Base-by-base conservation (phyloP, 805 yeast genomes). In the Saccharomycopsis sp. region DNA sequence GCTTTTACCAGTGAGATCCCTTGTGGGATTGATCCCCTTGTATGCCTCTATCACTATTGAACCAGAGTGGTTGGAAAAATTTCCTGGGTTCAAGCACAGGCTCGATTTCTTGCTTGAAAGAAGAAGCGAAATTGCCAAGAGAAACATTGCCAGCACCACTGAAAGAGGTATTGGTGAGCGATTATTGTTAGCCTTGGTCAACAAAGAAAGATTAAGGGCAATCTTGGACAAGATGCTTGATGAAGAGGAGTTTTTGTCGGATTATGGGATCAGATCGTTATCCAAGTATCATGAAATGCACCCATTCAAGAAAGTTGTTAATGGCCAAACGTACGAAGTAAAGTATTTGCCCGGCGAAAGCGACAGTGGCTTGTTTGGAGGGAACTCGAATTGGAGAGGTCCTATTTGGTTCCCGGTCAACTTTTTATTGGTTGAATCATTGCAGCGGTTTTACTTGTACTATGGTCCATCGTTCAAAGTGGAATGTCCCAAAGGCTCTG, bases 381-480 rank as follows among this genome's bases (percentile, higher is more conserved):
- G 96, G 45, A 87, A 87, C 59, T 86, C 95, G 17, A 87, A 87
- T 61, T 87, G 96, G 96, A 72, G 96, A 59, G 96, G 96, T 2
- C 96, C 96, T 12, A 86, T 87, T 51, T 87, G 96, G 96, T 86
- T 87, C 68, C 95, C 96, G 16, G 84, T 84, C 9, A 87, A 81
- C 54, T 87, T 87, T 59, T 64, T 87, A 47, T 64, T 87, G 30
- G 84, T 87, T 43, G 96, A 87, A 63, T 76, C 95, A 0, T 65
- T 87, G 52, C 92, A 87, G 61, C 69, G 95, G 52, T 85, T 85
- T 59, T 85, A 79, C 59, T 65, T 87, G 54, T 87, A 86, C 65
- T 87, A 86, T 58, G 96, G 96, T 9, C 77, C 88, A 20, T 79
- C 71, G 39, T 72, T 87, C 55, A 82, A 81, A 59, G 81, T 88